Percentiles rank a stretch among this genome's conserved stretches.
phyloP scores from a whole-genome alignment of 345 rosid genomes.

The Sisymbrium irio region DNA sequence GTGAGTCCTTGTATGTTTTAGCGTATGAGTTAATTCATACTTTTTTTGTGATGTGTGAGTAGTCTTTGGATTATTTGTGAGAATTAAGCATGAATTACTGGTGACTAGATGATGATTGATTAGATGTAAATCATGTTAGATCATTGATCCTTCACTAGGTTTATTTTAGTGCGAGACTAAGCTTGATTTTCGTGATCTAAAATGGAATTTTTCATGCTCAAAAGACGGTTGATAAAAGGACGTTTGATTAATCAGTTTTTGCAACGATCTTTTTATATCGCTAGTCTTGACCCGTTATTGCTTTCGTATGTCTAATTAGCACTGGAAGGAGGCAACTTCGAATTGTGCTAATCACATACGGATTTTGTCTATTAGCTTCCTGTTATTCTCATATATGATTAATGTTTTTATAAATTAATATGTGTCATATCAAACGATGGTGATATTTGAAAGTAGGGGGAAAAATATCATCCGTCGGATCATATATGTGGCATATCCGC shows the following conservation, averaged over 20 bases:
- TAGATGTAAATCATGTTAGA: background rate
- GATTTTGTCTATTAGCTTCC: no score
- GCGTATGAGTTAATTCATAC: no score
- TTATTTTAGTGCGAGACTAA: background rate
- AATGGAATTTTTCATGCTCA: background rate
- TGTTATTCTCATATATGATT: background rate
- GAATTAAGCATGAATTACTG: background rate
- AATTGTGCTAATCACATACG: slow-evolving; percentile 10
- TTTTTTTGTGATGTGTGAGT: background rate
- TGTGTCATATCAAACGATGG: background rate
- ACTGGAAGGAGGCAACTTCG: background rate
- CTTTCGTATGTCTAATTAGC: background rate
- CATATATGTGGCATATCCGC: slow-evolving; percentile 19
- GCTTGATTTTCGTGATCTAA: background rate
- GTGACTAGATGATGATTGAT: background rate
- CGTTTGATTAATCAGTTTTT: background rate
- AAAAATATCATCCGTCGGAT: slow-evolving; percentile 13
- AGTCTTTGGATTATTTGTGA: background rate
- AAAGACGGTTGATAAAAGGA: background rate
- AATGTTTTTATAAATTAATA: slow-evolving; percentile 4
- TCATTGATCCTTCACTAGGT: background rate
- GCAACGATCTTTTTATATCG: background rate
- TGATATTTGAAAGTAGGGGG: background rate
- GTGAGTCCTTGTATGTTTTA: background rate
- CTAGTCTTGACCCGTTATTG: background rate